Base-by-base conservation (phyloP, 805 yeast genomes). In the Maudiozyma serrabonitensis region DNA sequence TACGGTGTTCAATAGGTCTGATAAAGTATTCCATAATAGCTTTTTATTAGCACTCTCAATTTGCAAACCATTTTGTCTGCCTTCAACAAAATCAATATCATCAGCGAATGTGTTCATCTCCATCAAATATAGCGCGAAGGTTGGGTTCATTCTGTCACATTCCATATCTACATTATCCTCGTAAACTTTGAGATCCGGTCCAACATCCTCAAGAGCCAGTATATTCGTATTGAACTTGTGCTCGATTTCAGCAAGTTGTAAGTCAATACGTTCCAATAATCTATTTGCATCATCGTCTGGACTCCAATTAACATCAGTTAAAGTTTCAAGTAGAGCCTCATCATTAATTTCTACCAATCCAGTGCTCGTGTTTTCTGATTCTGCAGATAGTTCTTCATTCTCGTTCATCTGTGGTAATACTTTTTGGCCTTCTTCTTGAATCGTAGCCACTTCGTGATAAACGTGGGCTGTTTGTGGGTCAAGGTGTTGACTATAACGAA, bases 11-110 rank as follows among this genome's bases (percentile, higher is more conserved):
- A 89, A 67, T 43, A 89, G 73, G n/a, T 75, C 78, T 39, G 78
- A 77, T 48, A 89, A 73, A 52, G 87, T 89, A 44, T 75, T 78
- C 73, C 81, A 83, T 23, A 89, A 70, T n/a, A 75, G 63, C 58
- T 86, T 87, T 64, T 85, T 86, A 67, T 90, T 90, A 42, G 87
- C 81, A 5, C 91, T 79, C 56, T 82, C 82, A 6, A 90, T 83
- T 66, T 90, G 96, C 16, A 88, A 66, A 45, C 95, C 95, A 57
- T 84, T 80, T 2, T 90, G 81, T 60, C 83, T 85, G 35, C 73
- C 72, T 60, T 88, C 95, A 41, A 89, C 80, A 46, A 75, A 77
- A 43, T 78, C 75, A 46, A 90, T 79, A 52, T 85, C 91, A 3
- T 79, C 79, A 13, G 81, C 76, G 37, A 87, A 77, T 2, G 81